Evolutionary conservation across 1,284 basidiomycete species (phyloP).

Genomic region (Pseudozyma tsukubaensis): DNA sequence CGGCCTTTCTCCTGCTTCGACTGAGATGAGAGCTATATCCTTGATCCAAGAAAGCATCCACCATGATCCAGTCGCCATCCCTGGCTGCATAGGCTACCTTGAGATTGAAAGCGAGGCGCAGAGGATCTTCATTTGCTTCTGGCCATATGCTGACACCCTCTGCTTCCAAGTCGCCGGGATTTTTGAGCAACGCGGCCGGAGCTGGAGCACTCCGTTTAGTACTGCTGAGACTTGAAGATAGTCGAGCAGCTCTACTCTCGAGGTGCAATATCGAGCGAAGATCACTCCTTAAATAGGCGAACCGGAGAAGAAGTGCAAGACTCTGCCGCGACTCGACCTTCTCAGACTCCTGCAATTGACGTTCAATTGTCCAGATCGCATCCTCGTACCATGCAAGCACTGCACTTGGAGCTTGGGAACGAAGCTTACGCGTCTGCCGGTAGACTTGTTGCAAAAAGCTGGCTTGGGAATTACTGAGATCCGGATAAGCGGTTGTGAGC

Average conservation of each 20-base stretch:
- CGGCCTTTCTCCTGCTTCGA: background rate
- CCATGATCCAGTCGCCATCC: constrained; percentile 26
- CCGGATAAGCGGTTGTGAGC: constrained; percentile 13
- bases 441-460: constrained; percentile 12
- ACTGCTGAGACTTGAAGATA: background rate
- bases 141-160: constrained; percentile 34
- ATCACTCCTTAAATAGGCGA: constrained; percentile 25
- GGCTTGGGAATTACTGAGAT: constrained; percentile 15
- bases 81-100: constrained; percentile 31
- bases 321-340: constrained; percentile 21
- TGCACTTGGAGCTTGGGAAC: constrained; percentile 15
- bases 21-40: background rate
- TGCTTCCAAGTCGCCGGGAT: background rate
- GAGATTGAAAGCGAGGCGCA: constrained; percentile 28
- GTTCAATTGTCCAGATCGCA: constrained; percentile 30
- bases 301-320: constrained; percentile 23
- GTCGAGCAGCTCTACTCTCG: constrained; percentile 19
- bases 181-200: background rate
- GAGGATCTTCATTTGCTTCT: constrained; percentile 18
- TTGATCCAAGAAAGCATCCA: constrained; percentile 26
- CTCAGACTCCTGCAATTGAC: constrained; percentile 13
- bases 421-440: constrained; percentile 2
- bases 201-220: background rate
- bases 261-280: constrained; percentile 28
- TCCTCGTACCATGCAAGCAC: constrained; percentile 40